A percentile compares a stretch with the other conserved stretches of the same genome.
Conservation (phyloP, 331 rosid species). For the Cydonia oblonga region DNA sequence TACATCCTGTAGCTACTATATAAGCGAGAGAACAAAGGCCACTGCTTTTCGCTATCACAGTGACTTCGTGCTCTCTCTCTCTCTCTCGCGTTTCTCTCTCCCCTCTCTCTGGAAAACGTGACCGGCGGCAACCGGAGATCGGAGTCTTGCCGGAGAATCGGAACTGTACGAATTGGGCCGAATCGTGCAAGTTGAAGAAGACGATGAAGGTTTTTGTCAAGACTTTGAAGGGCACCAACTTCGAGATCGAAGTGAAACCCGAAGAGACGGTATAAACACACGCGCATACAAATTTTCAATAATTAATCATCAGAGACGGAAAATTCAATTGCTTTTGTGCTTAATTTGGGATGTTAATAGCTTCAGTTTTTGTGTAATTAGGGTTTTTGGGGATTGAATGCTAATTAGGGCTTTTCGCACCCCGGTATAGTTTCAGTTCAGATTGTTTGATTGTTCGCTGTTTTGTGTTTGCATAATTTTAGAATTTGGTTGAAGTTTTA, state of each 20-base stretch:
- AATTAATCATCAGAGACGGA: background rate
- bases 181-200: slow-evolving; percentile 21
- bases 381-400: slow-evolving; percentile 8
- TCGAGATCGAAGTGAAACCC: slow-evolving; percentile 52
- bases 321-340: background rate
- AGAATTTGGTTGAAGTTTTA: background rate
- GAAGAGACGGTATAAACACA: slow-evolving; percentile 34
- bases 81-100: background rate
- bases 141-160: slow-evolving; percentile 9
- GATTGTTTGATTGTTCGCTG: background rate
- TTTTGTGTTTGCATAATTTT: background rate
- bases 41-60: background rate
- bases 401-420: slow-evolving; percentile 11
- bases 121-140: slow-evolving; percentile 12
- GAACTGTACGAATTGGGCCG: background rate
- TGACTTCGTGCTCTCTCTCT: slow-evolving; percentile 1
- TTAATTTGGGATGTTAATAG: background rate
- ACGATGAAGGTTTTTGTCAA: slow-evolving; percentile 66
- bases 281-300: background rate
- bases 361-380: slow-evolving; percentile 4
- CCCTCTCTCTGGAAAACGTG: background rate
- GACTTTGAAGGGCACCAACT: slow-evolving; percentile 65
- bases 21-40: background rate
- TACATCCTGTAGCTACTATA: background rate
- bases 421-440: background rate